phyloP scores from a whole-genome alignment of 2,329 filamentous ascomycete genomes.

The Aureobasidium zeae region DNA sequence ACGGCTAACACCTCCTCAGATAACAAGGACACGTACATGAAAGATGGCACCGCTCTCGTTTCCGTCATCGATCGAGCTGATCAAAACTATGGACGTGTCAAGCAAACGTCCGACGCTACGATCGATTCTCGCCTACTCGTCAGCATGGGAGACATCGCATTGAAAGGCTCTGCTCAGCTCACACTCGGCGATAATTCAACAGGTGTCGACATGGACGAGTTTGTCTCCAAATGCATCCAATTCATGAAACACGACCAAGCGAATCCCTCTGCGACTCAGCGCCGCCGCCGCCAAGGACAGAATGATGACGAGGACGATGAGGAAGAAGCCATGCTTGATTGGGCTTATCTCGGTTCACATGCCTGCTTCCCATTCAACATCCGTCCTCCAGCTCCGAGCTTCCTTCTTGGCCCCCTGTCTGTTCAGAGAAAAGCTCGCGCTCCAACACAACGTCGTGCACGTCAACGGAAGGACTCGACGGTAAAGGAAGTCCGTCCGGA shows the following conservation, averaged over 20 bases:
- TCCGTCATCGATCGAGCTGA: constrained; percentile 36
- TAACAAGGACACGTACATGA: constrained; percentile 61
- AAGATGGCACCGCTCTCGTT: constrained; percentile 52
- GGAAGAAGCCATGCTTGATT: constrained; percentile 60
- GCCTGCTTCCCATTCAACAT: constrained; percentile 65
- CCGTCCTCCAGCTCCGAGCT: constrained; percentile 69
- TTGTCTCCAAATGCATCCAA: constrained; percentile 78
- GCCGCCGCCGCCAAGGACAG: constrained; percentile 18
- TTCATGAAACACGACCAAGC: constrained; percentile 59
- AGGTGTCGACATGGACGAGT: constrained; percentile 81
- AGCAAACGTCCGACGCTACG: constrained; percentile 80
- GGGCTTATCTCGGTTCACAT: constrained; percentile 70
- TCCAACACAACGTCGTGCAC: constrained; percentile 59
- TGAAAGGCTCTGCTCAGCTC: constrained; percentile 66
- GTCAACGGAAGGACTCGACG: constrained; percentile 58
- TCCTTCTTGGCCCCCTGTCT: constrained; percentile 79
- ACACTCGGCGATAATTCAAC: constrained; percentile 62
- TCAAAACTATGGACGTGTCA: constrained; percentile 56
- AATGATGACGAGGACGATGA: constrained; percentile 56
- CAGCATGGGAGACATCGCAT: constrained; percentile 67
- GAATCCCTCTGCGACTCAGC: constrained; percentile 32
- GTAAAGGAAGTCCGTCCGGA: constrained; percentile 64
- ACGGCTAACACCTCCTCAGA: constrained; percentile 38
- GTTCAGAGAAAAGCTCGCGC: constrained; percentile 75
- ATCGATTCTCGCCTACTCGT: constrained; percentile 84